Base-by-base conservation (phyloP, 2,329 filamentous ascomycete species). In the Ceratocystis destructans region DNA sequence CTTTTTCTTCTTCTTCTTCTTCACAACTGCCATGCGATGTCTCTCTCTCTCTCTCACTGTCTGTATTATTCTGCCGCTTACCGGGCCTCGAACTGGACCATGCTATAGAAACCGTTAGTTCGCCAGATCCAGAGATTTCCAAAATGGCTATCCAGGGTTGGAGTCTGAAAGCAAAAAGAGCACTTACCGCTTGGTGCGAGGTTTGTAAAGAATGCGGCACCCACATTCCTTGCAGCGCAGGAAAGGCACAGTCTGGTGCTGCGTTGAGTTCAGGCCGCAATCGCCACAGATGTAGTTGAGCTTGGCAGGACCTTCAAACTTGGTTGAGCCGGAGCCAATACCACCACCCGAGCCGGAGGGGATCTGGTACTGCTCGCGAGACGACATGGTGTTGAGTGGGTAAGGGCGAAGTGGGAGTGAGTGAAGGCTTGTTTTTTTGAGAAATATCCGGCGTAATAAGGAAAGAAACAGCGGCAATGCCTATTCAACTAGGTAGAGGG, bases 31-130 rank as follows among this genome's bases (percentile, higher is more conserved):
- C 48, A 28, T n/a, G 17, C 20, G 8, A 25, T 25, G 22, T 25
- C 22, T 25, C 22, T 25, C 8, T 12, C 10, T 8, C 45, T 28
- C 64, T 8, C 33, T 28, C 5, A 5, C 61, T 31, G 63, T 62
- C 10, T 41, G 37, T 41, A 10, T 41, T 15, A 41, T 41, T 12
- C 37, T 41, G 46, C 67, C 69, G 17, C 61, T 69, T 69, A 97
- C 77, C 93, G 85, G 64, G 94, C 94, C 80, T 99, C 92, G 73
- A 99, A 97, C 78, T 99, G 94, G 64, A 97, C 92, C 92, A 97
- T 96, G 74, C 93, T 96, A 67, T 20, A 65, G 25, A 25, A 66
- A 74, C 66, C 74, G 61, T 61, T 61, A 65, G 45, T 3, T 61
- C 20, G 12, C 12, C 10, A 15, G 37, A 41, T 41, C 37, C 37